phyloP scores from a whole-genome alignment of 2,329 filamentous ascomycete genomes.

The Penicillium expansum region DNA sequence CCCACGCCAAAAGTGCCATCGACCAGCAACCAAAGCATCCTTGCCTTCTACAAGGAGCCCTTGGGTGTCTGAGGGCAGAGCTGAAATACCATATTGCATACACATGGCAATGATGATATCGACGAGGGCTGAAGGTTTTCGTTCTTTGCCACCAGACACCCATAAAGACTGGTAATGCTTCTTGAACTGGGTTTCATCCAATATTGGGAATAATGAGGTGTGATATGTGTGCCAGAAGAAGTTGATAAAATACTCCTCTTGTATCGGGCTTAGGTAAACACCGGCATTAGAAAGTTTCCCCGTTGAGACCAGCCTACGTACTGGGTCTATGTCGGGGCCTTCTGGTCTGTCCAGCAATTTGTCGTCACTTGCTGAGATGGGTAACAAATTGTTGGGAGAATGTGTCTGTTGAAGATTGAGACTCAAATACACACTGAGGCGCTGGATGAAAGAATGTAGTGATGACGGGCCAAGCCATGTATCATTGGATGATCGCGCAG shows the following conservation, averaged over 20 bases:
- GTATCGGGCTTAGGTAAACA: conserved; percentile 20
- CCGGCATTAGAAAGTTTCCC: background rate
- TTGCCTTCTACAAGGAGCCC: conserved; percentile 13
- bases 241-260: conserved; percentile 24
- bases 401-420: background rate
- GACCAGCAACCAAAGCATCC: conserved; percentile 46
- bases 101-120: conserved; percentile 23
- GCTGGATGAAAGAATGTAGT: conserved; percentile 2
- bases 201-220: conserved; percentile 20
- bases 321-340: background rate
- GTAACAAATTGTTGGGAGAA: background rate
- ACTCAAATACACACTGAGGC: background rate
- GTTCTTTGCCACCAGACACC: conserved; percentile 8
- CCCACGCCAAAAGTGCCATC: conserved; percentile 49
- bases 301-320: background rate
- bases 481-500: conserved; percentile 1
- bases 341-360: conserved; percentile 3
- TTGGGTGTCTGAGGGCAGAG: conserved; percentile 12
- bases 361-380: conserved; percentile 2
- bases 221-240: conserved; percentile 24
- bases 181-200: conserved; percentile 22
- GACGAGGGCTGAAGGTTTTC: conserved; percentile 18
- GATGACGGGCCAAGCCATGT: conserved; percentile 5
- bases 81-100: conserved; percentile 21
- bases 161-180: conserved; percentile 20